Evolutionary conservation across 495 filamentous ascomycete genomes (phyloP).

Genomic region (Penicillium cinerascens): DNA sequence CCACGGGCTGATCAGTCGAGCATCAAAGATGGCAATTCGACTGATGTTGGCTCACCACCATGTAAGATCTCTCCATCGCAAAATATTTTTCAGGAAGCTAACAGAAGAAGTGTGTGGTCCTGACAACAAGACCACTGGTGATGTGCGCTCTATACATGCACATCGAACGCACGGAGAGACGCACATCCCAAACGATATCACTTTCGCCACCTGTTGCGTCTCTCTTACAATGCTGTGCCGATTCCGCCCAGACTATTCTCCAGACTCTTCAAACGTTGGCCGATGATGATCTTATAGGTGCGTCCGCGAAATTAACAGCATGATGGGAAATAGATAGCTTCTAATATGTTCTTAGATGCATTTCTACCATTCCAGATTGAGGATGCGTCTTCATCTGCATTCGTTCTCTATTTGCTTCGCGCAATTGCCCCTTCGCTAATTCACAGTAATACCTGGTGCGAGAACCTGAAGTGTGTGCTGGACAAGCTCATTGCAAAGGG

Average conservation of each 20-base stretch:
- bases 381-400: slow-evolving; percentile 31
- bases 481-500: slow-evolving; percentile 27
- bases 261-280: slow-evolving; percentile 29
- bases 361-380: slow-evolving; percentile 34
- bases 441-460: slow-evolving; percentile 23
- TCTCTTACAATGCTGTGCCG: slow-evolving; percentile 29
- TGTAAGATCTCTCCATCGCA: slow-evolving; percentile 9
- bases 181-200: slow-evolving; percentile 17
- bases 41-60: slow-evolving; percentile 33
- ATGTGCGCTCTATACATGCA: slow-evolving; percentile 35
- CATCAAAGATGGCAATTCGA: slow-evolving; percentile 31
- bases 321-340: neutral
- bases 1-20: slow-evolving; percentile 26
- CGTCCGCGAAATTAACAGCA: neutral
- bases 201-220: slow-evolving; percentile 24
- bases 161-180: slow-evolving; percentile 23
- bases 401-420: slow-evolving; percentile 29
- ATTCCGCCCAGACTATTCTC: slow-evolving; percentile 32
- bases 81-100: neutral
- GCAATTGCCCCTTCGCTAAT: slow-evolving; percentile 25
- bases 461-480: slow-evolving; percentile 23
- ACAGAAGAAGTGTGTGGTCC: slow-evolving; percentile 25
- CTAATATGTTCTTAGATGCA: slow-evolving; percentile 14
- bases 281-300: slow-evolving; percentile 31
- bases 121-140: slow-evolving; percentile 30